These are phyloP conservation scores for Coelastrella sp. DNA, from an alignment of 139 green algal species.

Conservation along the genomic window DNA sequence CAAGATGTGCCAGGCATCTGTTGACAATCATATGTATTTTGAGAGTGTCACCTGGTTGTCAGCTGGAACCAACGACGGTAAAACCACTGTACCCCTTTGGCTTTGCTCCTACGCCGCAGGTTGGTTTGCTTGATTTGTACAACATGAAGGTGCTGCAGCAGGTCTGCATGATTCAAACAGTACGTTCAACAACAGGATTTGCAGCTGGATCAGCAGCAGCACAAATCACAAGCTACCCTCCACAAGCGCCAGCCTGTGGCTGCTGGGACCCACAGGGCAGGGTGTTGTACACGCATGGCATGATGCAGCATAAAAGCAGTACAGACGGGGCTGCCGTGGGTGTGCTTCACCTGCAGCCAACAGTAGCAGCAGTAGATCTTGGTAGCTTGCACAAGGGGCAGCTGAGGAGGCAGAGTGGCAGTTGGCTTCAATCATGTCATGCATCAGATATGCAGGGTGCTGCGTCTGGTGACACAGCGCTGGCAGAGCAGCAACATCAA, in stretches of 20 bases:
- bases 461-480: too few species aligned
- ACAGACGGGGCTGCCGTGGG: not conserved
- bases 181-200: not conserved
- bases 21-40: not conserved
- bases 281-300: constrained; percentile 31
- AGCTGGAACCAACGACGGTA: too few species aligned
- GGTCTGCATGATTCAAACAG: not conserved
- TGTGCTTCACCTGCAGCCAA: not conserved
- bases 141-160: constrained; percentile 29
- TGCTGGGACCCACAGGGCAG: not conserved
- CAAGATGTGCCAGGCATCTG: not conserved
- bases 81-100: not conserved
- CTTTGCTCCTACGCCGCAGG: not conserved
- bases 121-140: constrained; percentile 34
- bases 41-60: not conserved
- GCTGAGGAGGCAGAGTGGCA: not conserved
- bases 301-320: not conserved
- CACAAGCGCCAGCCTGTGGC: not conserved
- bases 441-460: not conserved
- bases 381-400: not conserved
- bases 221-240: not conserved
- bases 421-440: not conserved
- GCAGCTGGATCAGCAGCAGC: not conserved
- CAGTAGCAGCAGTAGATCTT: constrained; percentile 26
- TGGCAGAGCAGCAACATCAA: not conserved